phyloP scores from a whole-genome alignment of 352 stramenopile species.

The Blastocystis sp. region DNA sequence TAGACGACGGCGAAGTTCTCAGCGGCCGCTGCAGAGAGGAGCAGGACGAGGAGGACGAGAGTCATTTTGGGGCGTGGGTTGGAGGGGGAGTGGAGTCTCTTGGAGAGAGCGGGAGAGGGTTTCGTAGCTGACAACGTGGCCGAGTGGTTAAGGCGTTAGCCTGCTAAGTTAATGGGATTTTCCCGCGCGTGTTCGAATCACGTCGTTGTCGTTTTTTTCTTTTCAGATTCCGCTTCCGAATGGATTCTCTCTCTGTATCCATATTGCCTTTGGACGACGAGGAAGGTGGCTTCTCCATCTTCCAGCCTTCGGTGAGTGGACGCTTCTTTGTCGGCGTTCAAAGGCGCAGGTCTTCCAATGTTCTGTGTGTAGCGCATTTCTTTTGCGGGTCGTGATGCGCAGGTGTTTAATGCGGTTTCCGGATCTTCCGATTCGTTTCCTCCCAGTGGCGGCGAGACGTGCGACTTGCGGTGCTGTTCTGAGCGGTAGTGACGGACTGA shows the following conservation, averaged over 20 bases:
- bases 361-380: slow-evolving; percentile 39
- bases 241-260: slow-evolving; percentile 14
- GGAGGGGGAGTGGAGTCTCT: neutral
- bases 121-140: slow-evolving; percentile 69
- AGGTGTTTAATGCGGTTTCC: too few species aligned
- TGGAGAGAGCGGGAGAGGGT: too few species aligned
- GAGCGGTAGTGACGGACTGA: slow-evolving; percentile 19
- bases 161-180: slow-evolving; percentile 70
- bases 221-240: too few species aligned
- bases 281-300: slow-evolving; percentile 50
- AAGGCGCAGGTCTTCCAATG: slow-evolving; percentile 6
- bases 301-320: neutral
- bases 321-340: slow-evolving; percentile 22
- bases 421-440: neutral
- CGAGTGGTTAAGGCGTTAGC: slow-evolving; percentile 60
- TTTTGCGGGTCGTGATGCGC: too few species aligned
- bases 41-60: neutral
- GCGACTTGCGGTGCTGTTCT: neutral
- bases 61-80: neutral
- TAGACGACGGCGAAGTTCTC: slow-evolving; percentile 63
- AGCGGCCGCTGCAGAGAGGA: neutral
- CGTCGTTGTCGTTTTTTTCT: slow-evolving; percentile 69
- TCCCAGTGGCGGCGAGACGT: too few species aligned
- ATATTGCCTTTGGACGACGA: slow-evolving; percentile 38
- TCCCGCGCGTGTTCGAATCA: slow-evolving; percentile 70